Base-by-base conservation (phyloP, 2,329 filamentous ascomycete species). In the Tolypocladium pustulatum region DNA sequence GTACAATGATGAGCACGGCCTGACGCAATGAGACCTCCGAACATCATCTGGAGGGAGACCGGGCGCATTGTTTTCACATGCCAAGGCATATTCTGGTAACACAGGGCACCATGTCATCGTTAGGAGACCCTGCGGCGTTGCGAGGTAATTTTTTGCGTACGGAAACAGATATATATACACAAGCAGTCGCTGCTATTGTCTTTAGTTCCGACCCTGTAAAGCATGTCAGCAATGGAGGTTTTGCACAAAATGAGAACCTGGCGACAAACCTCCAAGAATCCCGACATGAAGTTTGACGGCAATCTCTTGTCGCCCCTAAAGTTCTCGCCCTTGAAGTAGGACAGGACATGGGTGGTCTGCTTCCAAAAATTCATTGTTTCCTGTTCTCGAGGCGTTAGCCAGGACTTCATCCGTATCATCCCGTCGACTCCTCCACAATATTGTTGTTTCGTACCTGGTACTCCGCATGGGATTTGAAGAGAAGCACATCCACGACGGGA, bases 321-420 rank as follows among this genome's bases (percentile, higher is more conserved):
- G 74, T 81, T 83, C 75, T 97, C 92, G 67, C 86, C 82, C 72
- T 92, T 86, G 82, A 97, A 99, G 77, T 96, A 99, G 68, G 94
- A 91, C 83, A 99, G 91, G 66, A 99, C 83, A 74, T 99, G 94
- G 63, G 89, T 89, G 62, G 92, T 82, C 77, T 99, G 94, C 78
- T 97, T 96, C 94, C 94, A 99, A 82, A 89, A 99, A 79, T 99
- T 99, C 81, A 99, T 85, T 57, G 90, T 99, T 82, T 99, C 94
- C 92, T 97, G 67, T 57, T 55, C 41, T 54, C 60, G 58, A 54
- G 38, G 46, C 93, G 65, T 51, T 32, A 51, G 46, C 46, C 46
- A 12, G 27, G 27, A 20, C 17, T 30, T 9, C 46, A n/a, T n/a
- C n/a, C n/a, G 2, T 9, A n/a, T 32, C 27, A 8, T n/a, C 46